These are phyloP conservation scores for Echinosophora koreensis DNA, from an alignment of 306 rosid species.

Conservation along the genomic window DNA sequence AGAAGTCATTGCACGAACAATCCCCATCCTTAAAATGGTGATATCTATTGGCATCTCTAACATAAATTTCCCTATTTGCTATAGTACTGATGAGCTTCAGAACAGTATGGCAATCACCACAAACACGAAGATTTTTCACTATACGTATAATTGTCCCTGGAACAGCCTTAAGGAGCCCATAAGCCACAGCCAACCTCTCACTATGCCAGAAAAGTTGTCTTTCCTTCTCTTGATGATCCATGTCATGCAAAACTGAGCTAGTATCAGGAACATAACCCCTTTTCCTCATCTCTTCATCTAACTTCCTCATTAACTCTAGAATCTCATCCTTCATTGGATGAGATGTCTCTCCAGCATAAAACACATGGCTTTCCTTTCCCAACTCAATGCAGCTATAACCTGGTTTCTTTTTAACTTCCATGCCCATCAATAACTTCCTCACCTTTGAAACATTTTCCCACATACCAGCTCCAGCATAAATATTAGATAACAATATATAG, in stretches of 20 bases:
- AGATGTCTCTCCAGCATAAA: conserved; percentile 86
- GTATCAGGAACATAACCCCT: conserved; percentile 90
- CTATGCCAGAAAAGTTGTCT: conserved; percentile 89
- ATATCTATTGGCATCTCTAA: conserved; percentile 83
- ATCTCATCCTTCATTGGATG: conserved; percentile 82
- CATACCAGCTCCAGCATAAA: conserved; percentile 72
- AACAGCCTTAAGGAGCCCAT: conserved; percentile 79
- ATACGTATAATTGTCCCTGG: conserved; percentile 72
- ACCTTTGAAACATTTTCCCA: conserved; percentile 83
- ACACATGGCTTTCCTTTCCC: conserved; percentile 77
- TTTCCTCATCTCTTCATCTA: conserved; percentile 76
- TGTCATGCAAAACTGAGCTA: conserved; percentile 79
- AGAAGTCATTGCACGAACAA: conserved; percentile 88
- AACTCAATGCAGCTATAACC: conserved; percentile 82
- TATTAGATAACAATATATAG: conserved; percentile 73
- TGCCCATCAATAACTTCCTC: conserved; percentile 67
- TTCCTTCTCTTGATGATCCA: conserved; percentile 89
- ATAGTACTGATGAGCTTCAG: conserved; percentile 77
- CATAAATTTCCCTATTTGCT: conserved; percentile 71
- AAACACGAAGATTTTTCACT: conserved; percentile 86
- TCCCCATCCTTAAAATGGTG: conserved; percentile 79
- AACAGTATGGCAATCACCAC: conserved; percentile 90
- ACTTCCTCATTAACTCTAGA: conserved; percentile 60
- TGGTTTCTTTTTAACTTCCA: conserved; percentile 80
- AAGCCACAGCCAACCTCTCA: conserved; percentile 85